Evolutionary conservation across 225 moss, liverwort and hornwort genomes (phyloP), one percentile per base, ranked within the genome.

Genomic region (Marchantia polymorpha): DNA sequence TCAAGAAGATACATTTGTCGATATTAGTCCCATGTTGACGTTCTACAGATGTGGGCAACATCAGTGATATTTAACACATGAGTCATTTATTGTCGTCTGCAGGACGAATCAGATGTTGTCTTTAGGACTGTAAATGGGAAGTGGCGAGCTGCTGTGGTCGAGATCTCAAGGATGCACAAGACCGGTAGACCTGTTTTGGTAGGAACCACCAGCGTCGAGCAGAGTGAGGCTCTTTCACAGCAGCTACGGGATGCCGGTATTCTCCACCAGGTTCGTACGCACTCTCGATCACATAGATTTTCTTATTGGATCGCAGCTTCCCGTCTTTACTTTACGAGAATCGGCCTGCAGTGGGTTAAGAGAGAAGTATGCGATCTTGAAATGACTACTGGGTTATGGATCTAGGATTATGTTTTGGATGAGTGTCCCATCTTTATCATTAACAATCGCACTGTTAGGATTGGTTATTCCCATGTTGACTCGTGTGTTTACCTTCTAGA

Each of bases 71-170:
- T n/a, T n/a, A n/a, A n/a, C n/a, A n/a, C n/a, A n/a, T n/a, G n/a
- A n/a, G n/a, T n/a, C n/a, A n/a, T n/a, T 75, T 29, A 30, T 30
- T 4, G 23, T 30, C 30, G 19, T 75, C 31, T 39, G 77, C 90
- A 95, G 96, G 94, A 97, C 78, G 94, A 97, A 84, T 94, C 96
- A 64, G 96, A 97, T 78, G 96, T 97, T 64, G 94, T 97, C 50
- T 97, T 94, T 72, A 89, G 93, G 86, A 91, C 90, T 8, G 93
- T 86, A 56, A 89, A 46, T 74, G 96, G 96, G 46, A 97, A 97
- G 73, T 97, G 96, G 96, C 88, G 93, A 83, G 94, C 94, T 50
- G 52, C 88, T 76, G 94, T 94, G 30, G 94, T 94, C 56, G 96
- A 97, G 83, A 93, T 97, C 65, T 88, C 89, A 73, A 90, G 94